Base-by-base conservation (phyloP, 2,329 filamentous ascomycete species). In the Didymella glomerata region DNA sequence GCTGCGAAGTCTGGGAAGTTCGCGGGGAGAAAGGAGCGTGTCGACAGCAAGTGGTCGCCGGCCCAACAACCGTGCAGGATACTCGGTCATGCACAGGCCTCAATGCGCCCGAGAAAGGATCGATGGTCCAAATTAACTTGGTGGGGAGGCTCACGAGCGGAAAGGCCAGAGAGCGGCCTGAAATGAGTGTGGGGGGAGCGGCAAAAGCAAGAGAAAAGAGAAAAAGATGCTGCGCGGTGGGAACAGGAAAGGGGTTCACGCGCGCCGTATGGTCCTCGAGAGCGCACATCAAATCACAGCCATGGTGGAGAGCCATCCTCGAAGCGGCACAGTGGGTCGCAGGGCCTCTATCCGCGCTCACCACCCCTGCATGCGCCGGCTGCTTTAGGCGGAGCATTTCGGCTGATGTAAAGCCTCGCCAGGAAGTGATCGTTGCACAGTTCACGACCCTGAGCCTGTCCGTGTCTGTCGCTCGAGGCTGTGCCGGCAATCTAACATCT, bases 11-110 rank as follows among this genome's bases (percentile, higher is more conserved):
- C 30, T 27, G 54, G 24, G 48, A n/a, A 27, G 54, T 51, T 51
- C 48, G 54, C 49, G 49, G 55, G 50, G 46, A 50, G 49, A 50
- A 50, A 54, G 32, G 56, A 54, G 50, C 56, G 48, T 36, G 49
- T 48, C 28, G 42, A 40, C 49, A 58, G 44, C 40, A 48, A 32
- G 36, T 41, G 18, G 40, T 40, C 49, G 44, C 30, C 34, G 48
- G 42, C 48, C 41, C 38, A 59, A 47, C 56, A 54, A 50, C 46
- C 46, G 50, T 49, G 49, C 34, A 46, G 46, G 49, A 59, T 38
- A 24, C 49, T 59, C 45, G 46, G 50, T 32, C 46, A 50, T 47
- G 56, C 50, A 54, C 46, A 51, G 50, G 50, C 50, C 56, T 22
- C 46, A 54, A 11, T 41, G 56, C 41, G 56, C 46, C 56, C 30